Base-by-base conservation (phyloP, 1,284 basidiomycete species). In the Grifola frondosa region DNA sequence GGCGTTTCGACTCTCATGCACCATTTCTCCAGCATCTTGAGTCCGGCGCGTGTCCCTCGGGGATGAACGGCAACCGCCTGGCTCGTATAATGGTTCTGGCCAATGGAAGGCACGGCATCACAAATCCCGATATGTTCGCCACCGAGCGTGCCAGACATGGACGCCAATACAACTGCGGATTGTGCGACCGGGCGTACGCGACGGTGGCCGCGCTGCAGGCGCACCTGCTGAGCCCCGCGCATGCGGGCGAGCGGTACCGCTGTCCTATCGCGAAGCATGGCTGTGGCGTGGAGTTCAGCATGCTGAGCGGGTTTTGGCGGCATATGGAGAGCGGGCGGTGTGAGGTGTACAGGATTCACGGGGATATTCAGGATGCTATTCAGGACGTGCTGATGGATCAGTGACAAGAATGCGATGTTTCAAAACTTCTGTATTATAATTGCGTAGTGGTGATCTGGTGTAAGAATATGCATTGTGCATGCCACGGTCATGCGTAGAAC, bases 61-160 rank as follows among this genome's bases (percentile, higher is more conserved):
- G n/a, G n/a, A n/a, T n/a, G n/a, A n/a, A n/a, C n/a, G n/a, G n/a
- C n/a, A n/a, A n/a, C n/a, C 55, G 63, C 40, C 48, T 66, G 30
- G 65, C 56, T 3, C 62, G 65, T 43, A 37, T 43, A 6, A 33
- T 42, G 24, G 44, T 70, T 28, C 50, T 49, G 19, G 39, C 48
- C 8, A 26, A 53, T 40, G 66, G 68, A 49, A 50, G 45, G 17
- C 37, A 51, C 26, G 53, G 59, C 39, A 54, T 70, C 57, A 65
- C 61, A 3, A 64, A 65, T 44, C 56, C 63, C 8, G 19, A 41
- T 7, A 40, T 20, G 22, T 57, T 51, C 51, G 66, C 67, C 32
- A 68, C 68, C 6, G 52, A 60, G 24, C 58, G 44, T 17, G 56
- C 65, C 6, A 71, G 62, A 62, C 69, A 71, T 41, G 68, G 67